These are phyloP conservation scores for Cyberlindnera japonica DNA, from an alignment of 805 yeast genomes.

Conservation along the genomic window DNA sequence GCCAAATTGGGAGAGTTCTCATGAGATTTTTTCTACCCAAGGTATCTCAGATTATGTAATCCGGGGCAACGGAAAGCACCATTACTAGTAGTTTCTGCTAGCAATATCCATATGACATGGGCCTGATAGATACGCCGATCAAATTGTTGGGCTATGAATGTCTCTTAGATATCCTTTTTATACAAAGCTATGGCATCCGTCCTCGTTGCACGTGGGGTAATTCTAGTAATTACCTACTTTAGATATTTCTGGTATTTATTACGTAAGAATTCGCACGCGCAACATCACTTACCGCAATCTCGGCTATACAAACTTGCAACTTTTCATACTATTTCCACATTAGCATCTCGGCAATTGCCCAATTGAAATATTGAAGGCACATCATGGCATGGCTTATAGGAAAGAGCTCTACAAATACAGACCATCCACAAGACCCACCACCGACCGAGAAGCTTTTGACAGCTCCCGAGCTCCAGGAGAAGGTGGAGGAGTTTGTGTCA, in stretches of 20 bases:
- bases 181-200: too few relatives aligned
- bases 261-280: neutral
- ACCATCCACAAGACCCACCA: neutral
- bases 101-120: too few relatives aligned
- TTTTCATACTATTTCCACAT: neutral
- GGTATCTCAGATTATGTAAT: neutral
- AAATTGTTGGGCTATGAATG: too few relatives aligned
- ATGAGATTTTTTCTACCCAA: neutral
- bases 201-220: neutral
- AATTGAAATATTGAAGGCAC: neutral
- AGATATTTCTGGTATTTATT: too few relatives aligned
- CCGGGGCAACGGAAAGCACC: neutral
- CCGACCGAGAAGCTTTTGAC: neutral
- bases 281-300: neutral
- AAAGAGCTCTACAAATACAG: neutral
- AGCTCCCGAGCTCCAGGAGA: neutral
- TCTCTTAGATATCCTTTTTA: too few relatives aligned
- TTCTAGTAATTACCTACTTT: neutral
- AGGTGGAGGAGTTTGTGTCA: slow-evolving; percentile 4
- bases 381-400: slow-evolving; percentile 6
- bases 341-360: neutral
- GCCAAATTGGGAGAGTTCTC: neutral
- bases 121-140: too few relatives aligned
- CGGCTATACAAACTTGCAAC: too few relatives aligned
- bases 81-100: too few relatives aligned